Evolutionary conservation across 2,329 filamentous ascomycete genomes (phyloP), one percentile per base, ranked within the genome.

Genomic region (Helicocarpus griseus): DNA sequence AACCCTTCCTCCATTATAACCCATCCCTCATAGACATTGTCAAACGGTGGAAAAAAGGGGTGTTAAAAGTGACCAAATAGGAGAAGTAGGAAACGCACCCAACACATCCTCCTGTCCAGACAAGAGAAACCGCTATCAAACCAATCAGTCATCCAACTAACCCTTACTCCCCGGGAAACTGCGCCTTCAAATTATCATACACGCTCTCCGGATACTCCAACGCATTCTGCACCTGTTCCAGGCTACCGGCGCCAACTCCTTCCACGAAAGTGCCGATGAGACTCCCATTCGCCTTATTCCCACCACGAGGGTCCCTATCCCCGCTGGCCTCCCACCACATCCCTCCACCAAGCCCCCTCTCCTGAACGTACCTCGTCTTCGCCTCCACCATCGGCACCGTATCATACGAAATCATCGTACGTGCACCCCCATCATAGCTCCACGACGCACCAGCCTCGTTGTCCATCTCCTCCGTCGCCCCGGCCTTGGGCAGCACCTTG

Each of bases 251-350:
- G n/a, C 65, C 63, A 40, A 68, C 57, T 6, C 62, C 61, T 21
- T 70, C 66, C 9, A 70, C 63, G 55, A 72, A 72, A 7, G 77
- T 82, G 3, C 70, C 74, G 48, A 90, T 89, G 63, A 96, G 64
- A 58, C 86, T 91, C 0, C 76, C 73, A 26, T 69, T 63, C 5
- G 58, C 58, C 45, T 64, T 61, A 44, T 62, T 61, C 5, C 63
- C 68, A 21, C 53, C 52, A 38, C 68, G 71, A 0, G 81, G 83
- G 6, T 74, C 69, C 63, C 82, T 83, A 65, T 96, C 91, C 3
- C 81, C 85, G 61, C 85, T 91, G 60, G 82, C 87, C 73, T 96
- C 90, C 87, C 87, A 93, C 89, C 89, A 96, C 90, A 96, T 96
- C 19, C 79, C 87, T n/a, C 90, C 90, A 11, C 89, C 90, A 0